Conservation (phyloP, 1,284 basidiomycete genomes). For the Exobasidium cylindrosporum region DNA sequence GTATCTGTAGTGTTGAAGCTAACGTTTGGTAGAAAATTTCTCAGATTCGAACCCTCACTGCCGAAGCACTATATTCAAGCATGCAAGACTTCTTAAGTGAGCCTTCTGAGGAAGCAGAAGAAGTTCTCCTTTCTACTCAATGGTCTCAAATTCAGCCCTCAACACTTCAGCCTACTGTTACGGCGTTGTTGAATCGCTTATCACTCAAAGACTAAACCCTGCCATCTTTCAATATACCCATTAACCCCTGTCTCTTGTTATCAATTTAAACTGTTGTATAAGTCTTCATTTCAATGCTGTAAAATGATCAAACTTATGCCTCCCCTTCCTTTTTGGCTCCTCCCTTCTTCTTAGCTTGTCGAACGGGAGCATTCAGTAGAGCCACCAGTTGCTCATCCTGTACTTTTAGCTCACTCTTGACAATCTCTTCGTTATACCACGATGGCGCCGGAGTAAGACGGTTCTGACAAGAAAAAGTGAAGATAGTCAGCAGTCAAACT, state of each 20-base stretch:
- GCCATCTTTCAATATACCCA: neutral
- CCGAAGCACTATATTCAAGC: neutral
- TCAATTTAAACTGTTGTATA: no score
- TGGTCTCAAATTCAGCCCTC: neutral
- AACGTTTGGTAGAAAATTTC: no score
- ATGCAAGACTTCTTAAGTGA: neutral
- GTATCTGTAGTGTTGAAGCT: no score
- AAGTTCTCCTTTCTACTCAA: neutral
- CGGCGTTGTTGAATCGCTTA: neutral
- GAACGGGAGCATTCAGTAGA: neutral
- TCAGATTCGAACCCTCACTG: neutral
- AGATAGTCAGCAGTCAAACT: constrained; percentile 59
- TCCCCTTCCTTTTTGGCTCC: constrained; percentile 7
- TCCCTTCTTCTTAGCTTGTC: constrained; percentile 11
- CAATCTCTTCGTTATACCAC: constrained; percentile 89
- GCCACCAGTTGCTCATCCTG: constrained; percentile 30
- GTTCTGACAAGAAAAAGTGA: constrained; percentile 55
- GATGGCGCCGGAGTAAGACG: constrained; percentile 79
- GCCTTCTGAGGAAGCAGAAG: constrained; percentile 10
- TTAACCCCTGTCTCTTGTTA: no score
- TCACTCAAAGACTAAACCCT: neutral
- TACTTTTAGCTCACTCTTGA: constrained; percentile 68
- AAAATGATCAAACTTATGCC: neutral
- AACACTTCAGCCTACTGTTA: neutral
- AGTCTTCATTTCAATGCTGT: no score